Evolutionary conservation across 768 basidiomycete species (phyloP).

Genomic region (Leucocoprinus leucothites): DNA sequence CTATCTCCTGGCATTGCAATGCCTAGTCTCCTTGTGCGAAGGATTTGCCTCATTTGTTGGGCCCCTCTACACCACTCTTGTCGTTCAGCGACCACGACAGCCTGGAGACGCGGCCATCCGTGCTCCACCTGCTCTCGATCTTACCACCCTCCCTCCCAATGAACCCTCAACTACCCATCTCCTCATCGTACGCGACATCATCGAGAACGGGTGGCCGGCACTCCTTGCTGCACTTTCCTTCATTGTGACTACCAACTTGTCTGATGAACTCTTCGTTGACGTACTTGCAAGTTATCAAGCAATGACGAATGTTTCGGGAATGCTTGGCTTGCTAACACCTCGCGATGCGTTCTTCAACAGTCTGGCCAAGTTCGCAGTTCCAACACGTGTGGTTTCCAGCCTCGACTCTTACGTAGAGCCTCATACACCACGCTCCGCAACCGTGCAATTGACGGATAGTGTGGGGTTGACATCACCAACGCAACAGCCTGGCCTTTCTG

Average conservation of each 20-base stretch:
- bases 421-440: constrained; percentile 58
- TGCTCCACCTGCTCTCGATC: constrained; percentile 71
- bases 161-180: constrained; percentile 59
- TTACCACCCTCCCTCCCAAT: constrained; percentile 45
- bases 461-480: constrained; percentile 51
- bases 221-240: constrained; percentile 88
- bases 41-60: constrained; percentile 75
- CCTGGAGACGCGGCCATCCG: constrained; percentile 65
- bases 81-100: constrained; percentile 60
- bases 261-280: constrained; percentile 88
- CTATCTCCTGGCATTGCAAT: constrained; percentile 89
- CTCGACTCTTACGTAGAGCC: constrained; percentile 55
- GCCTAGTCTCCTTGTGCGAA: constrained; percentile 81
- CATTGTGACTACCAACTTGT: constrained; percentile 85
- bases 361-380: constrained; percentile 91
- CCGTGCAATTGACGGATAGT: constrained; percentile 60
- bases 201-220: constrained; percentile 89
- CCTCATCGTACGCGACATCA: constrained; percentile 66
- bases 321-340: constrained; percentile 82
- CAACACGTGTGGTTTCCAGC: constrained; percentile 82
- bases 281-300: constrained; percentile 79
- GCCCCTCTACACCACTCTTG: constrained; percentile 70
- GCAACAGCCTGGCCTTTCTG: constrained; percentile 73
- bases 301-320: constrained; percentile 84
- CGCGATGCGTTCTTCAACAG: constrained; percentile 91